Conservation (phyloP, 768 basidiomycete species). For the Plicaturopsis crispa region DNA sequence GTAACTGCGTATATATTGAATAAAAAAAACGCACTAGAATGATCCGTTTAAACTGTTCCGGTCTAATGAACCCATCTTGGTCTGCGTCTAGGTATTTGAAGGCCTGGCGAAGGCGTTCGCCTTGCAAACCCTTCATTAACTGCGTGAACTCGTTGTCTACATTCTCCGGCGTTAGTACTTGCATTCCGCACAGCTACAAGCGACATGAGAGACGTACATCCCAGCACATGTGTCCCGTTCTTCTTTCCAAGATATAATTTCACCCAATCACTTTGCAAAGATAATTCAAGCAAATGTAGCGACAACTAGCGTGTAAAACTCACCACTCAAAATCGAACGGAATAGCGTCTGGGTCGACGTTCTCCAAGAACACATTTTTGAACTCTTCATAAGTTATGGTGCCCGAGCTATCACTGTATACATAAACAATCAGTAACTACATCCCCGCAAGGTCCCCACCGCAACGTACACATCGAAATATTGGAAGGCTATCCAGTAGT, state of each 20-base stretch:
- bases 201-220: constrained; percentile 52
- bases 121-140: constrained; percentile 97
- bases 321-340: constrained; percentile 95
- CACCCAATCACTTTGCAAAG: constrained; percentile 72
- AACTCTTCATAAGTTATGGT: constrained; percentile 92
- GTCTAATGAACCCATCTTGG: constrained; percentile 88
- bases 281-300: constrained; percentile 1
- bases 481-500: constrained; percentile 95
- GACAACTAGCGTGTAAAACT: constrained; percentile 10
- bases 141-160: constrained; percentile 95
- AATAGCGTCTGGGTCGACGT: constrained; percentile 70
- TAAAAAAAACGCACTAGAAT: constrained; percentile 61
- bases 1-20: not conserved
- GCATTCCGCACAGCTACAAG: too few relatives aligned
- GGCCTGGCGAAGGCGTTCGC: constrained; percentile 93
- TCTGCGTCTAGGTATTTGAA: constrained; percentile 89
- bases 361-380: constrained; percentile 83
- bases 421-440: constrained; percentile 11
- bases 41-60: constrained; percentile 92
- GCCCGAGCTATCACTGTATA: constrained; percentile 76
- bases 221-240: constrained; percentile 84
- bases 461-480: constrained; percentile 88
- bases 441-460: not conserved
- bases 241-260: constrained; percentile 93
- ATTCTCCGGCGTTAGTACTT: not conserved